These are phyloP conservation scores for Diplosphaera chodatii DNA, from an alignment of 139 green algal genomes.

Conservation along the genomic window DNA sequence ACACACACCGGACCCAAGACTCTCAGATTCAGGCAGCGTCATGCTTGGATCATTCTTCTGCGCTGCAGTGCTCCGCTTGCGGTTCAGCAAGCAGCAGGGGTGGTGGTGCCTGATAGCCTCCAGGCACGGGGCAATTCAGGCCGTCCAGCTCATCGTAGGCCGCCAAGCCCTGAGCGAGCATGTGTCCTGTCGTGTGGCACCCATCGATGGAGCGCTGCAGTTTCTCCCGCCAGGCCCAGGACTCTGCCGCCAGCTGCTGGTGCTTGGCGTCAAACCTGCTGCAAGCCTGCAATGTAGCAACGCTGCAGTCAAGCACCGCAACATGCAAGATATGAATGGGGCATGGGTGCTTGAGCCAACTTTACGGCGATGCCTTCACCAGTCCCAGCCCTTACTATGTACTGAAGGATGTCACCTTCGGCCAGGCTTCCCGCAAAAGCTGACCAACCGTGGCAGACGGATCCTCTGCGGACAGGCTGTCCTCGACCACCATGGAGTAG, in stretches of 20 bases:
- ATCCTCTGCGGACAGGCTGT: neutral
- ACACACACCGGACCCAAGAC: too few species aligned
- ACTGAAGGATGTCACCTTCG: neutral
- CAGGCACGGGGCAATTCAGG: conserved; percentile 1
- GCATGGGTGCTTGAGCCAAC: too few species aligned
- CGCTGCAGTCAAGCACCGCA: too few species aligned
- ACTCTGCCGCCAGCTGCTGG: conserved; percentile 3
- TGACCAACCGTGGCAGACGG: neutral
- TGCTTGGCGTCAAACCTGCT: neutral
- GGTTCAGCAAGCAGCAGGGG: too few species aligned
- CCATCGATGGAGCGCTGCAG: conserved; percentile 17
- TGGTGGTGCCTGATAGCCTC: neutral
- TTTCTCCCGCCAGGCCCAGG: conserved; percentile 13
- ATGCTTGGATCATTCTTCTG: too few species aligned
- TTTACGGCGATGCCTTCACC: too few species aligned
- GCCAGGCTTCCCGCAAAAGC: neutral
- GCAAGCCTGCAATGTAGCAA: neutral
- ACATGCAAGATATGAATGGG: too few species aligned
- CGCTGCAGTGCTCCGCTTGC: too few species aligned
- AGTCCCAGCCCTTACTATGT: too few species aligned
- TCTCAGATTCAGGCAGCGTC: too few species aligned
- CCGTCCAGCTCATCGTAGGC: conserved; percentile 12
- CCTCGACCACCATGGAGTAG: neutral
- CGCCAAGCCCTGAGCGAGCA: conserved; percentile 1
- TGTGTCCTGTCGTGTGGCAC: conserved; percentile 16